Base-by-base conservation (phyloP, 139 green algal genomes). In the Picochlorum sp. region DNA sequence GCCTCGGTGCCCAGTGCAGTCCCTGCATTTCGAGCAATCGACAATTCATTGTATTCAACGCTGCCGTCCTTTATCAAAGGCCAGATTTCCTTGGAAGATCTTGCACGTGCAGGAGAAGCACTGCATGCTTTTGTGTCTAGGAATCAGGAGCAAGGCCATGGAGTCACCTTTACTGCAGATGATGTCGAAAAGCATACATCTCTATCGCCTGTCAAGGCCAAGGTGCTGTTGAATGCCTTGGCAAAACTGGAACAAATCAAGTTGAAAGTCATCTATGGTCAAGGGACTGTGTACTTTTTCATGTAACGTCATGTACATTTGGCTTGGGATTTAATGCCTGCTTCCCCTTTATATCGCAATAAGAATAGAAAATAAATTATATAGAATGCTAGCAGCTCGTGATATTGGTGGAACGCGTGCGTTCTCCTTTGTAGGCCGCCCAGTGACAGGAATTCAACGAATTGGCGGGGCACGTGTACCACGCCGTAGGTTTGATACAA, bases 171-270 rank as follows among this genome's bases (percentile, higher is more conserved):
- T 10, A 60, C 45, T 4, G 50, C 72, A 47, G 49, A 59, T 34
- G 70, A 77, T 56, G 21, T 77, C 23, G 70, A 72, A 30, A 28
- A 18, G 14, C 6, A 16, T 37, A 6, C 55, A 60, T 37, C 16
- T 6, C 24, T 56, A 45, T 45, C 64, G 49, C 62, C 37, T 0
- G 70, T 41, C 38, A 76, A 76, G 55, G 24, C 34, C 57, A 77
- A 77, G 34, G 63, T 67, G 34, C 51, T 70, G 14, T 14, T 71
- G 38, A 70, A 70, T 62, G 52, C 47, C 38, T 44, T 77, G 45
- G 64, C 64, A 23, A 77, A 77, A 65, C 63, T 77, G 16, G 70
- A 57, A 50, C 38, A 56, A 11, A 65, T 60, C 45, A 56, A 72
- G 26, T 65, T 77, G 21, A 68, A 69, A 24, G 70, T 77, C 21